Percentiles rank a stretch among this genome's conserved stretches.
Evolutionary conservation across 129 eudicot genomes (phyloP).

Genomic region (Arctium lappa): DNA sequence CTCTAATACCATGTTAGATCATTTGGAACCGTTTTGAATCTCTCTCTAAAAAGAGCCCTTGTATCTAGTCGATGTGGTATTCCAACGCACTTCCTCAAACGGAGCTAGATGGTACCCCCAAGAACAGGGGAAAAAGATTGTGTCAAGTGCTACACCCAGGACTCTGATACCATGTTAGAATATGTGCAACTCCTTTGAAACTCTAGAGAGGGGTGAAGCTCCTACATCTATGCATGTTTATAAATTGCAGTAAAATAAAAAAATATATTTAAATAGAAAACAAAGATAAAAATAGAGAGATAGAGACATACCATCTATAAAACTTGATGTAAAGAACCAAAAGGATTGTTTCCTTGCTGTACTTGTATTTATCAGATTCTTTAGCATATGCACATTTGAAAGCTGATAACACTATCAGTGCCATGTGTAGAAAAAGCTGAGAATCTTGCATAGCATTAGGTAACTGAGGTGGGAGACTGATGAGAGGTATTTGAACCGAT

Average conservation of each 20-base stretch:
- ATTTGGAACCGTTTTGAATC: neutral
- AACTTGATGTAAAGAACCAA: neutral
- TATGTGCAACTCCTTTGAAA: too few species aligned
- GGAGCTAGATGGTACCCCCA: too few species aligned
- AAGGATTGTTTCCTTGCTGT: neutral
- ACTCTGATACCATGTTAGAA: too few species aligned
- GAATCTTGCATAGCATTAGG: slow-evolving; percentile 1
- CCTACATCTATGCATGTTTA: neutral
- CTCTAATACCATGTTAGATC: too few species aligned
- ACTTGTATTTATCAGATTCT: neutral
- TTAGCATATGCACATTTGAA: too few species aligned
- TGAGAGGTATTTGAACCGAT: neutral
- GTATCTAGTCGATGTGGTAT: too few species aligned
- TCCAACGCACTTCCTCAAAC: too few species aligned
- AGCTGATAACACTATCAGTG: neutral
- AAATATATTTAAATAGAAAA: neutral
- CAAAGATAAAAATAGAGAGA: neutral
- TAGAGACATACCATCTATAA: neutral
- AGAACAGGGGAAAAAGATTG: too few species aligned
- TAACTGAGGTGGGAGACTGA: neutral
- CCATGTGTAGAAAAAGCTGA: neutral
- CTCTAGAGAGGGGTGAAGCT: too few species aligned
- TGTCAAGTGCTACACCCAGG: too few species aligned
- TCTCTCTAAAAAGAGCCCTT: neutral
- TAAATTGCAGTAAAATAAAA: neutral